phyloP scores from a whole-genome alignment of 2,329 filamentous ascomycete species.

The Hypoxylon sp. region DNA sequence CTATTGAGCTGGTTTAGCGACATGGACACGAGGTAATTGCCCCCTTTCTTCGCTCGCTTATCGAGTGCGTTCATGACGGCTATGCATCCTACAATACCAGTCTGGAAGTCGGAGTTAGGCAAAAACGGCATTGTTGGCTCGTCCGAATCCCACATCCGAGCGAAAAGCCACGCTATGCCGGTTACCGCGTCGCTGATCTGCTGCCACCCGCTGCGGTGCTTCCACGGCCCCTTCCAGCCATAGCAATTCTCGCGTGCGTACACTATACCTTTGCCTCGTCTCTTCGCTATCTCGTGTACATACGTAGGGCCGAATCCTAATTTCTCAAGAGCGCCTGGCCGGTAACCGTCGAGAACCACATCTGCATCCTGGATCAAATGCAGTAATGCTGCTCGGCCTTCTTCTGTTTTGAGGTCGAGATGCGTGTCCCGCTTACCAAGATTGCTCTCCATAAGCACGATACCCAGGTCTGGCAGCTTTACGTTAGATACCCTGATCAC shows the following conservation, averaged over 20 bases:
- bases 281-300: conserved; percentile 47
- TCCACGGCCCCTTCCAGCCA: conserved; percentile 55
- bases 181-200: conserved; percentile 53
- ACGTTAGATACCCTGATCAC: conserved; percentile 55
- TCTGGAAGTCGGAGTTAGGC: conserved; percentile 54
- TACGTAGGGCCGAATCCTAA: conserved; percentile 53
- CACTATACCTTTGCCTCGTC: conserved; percentile 52
- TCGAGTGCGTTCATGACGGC: conserved; percentile 52
- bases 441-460: conserved; percentile 55
- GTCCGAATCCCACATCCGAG: conserved; percentile 51
- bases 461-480: conserved; percentile 53
- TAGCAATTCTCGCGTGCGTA: conserved; percentile 58
- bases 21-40: conserved; percentile 53
- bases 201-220: conserved; percentile 56
- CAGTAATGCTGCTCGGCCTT: conserved; percentile 45
- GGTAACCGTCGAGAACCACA: conserved; percentile 57
- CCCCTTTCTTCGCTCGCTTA: conserved; percentile 46
- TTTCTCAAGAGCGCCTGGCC: conserved; percentile 53
- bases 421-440: conserved; percentile 55
- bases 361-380: conserved; percentile 54
- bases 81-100: conserved; percentile 52
- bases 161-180: conserved; percentile 52
- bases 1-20: conserved; percentile 54
- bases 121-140: conserved; percentile 54
- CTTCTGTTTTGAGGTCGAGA: conserved; percentile 53